Percentiles rank a stretch among this genome's conserved stretches.
Conservation (phyloP, 2,329 filamentous ascomycete species). For the Graphiopsis chlorocephala region DNA sequence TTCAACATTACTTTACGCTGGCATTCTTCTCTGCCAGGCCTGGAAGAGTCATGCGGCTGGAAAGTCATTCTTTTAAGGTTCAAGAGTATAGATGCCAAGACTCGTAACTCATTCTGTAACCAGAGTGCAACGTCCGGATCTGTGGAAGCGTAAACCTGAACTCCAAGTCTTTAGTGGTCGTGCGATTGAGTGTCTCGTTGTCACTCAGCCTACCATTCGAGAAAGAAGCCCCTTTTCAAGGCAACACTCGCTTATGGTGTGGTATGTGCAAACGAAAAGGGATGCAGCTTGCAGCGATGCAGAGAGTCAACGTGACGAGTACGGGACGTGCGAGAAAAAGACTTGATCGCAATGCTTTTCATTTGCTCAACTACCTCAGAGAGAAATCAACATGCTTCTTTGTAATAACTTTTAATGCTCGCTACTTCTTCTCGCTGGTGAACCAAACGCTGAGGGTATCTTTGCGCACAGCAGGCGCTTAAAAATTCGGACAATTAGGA, state of each 20-base stretch:
- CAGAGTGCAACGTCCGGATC: not conserved
- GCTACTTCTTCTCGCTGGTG: slow-evolving; percentile 4
- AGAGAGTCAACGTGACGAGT: not conserved
- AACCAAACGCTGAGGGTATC: slow-evolving; percentile 9
- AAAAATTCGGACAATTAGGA: not conserved
- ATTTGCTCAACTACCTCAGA: not conserved
- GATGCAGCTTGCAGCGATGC: too few species aligned
- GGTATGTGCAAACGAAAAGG: too few species aligned
- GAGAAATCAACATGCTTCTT: not conserved
- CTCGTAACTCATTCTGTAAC: not conserved
- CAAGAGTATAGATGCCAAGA: not conserved
- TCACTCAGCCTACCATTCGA: not conserved
- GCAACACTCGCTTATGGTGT: too few species aligned
- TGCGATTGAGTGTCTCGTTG: not conserved
- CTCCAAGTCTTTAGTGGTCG: not conserved
- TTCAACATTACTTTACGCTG: not conserved
- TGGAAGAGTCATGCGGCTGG: not conserved
- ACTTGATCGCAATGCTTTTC: not conserved
- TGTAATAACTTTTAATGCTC: not conserved
- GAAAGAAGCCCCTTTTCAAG: not conserved
- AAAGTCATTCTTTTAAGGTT: not conserved
- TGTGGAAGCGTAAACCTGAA: not conserved
- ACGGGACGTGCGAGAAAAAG: not conserved
- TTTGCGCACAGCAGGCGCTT: slow-evolving; percentile 7
- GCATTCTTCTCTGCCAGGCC: not conserved